Conservation (phyloP, 2,329 filamentous ascomycete species). For the Neoarthrinium moseri region DNA sequence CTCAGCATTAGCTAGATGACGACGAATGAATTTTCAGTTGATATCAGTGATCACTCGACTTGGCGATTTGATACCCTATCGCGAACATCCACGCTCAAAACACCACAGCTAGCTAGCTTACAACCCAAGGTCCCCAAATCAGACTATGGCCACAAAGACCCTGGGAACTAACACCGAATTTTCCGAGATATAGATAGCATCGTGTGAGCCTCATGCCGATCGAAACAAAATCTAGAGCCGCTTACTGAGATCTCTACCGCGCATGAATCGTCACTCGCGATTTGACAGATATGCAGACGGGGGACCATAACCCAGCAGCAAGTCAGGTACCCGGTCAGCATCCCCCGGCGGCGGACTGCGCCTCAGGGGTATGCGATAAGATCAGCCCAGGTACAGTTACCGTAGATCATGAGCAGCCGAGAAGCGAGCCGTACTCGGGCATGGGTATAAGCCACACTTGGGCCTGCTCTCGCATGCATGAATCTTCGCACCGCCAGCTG, state of each 20-base stretch:
- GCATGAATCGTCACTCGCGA: background rate
- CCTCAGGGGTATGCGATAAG: background rate
- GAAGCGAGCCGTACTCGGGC: background rate
- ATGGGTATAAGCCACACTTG: background rate
- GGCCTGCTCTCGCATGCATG: background rate
- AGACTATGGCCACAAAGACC: too few species aligned
- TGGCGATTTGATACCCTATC: background rate
- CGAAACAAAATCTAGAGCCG: too few species aligned
- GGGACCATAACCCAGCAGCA: background rate
- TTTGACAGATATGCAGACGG: background rate
- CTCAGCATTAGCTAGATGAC: constrained; percentile 19
- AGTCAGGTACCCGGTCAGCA: constrained; percentile 1
- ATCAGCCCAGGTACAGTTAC: background rate
- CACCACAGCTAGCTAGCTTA: background rate
- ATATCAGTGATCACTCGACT: background rate
- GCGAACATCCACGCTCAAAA: background rate
- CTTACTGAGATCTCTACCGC: too few species aligned
- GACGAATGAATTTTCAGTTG: constrained; percentile 19
- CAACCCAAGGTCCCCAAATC: too few species aligned
- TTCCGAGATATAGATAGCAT: too few species aligned
- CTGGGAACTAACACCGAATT: too few species aligned
- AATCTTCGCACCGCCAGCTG: too few species aligned
- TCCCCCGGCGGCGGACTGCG: background rate
- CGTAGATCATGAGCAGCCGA: background rate
- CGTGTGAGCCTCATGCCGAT: too few species aligned